Percentiles rank a stretch among this genome's conserved stretches.
Conservation (phyloP, 139 green algal species). For the Tetratostichococcus sp. region DNA sequence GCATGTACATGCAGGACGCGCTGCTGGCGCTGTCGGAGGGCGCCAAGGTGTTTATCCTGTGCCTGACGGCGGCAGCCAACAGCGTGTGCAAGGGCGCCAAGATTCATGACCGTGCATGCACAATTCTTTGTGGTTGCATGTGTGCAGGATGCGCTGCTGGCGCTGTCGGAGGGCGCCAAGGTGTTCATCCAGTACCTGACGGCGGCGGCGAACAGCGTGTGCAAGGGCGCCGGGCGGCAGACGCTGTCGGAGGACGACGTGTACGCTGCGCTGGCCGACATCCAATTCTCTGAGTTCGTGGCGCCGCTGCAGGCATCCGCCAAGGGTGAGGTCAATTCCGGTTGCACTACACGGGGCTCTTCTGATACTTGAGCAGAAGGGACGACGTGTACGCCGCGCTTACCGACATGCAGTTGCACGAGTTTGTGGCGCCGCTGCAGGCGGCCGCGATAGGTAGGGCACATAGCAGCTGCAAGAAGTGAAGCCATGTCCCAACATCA, state of each 20-base stretch:
- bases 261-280: slow-evolving; percentile 64
- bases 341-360: not conserved
- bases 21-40: too few relatives aligned
- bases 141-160: slow-evolving; percentile 68
- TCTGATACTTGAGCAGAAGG: not conserved
- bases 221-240: slow-evolving; percentile 69
- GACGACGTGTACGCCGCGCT: too few relatives aligned
- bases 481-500: too few relatives aligned
- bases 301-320: slow-evolving; percentile 53
- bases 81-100: not conserved
- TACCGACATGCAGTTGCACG: too few relatives aligned
- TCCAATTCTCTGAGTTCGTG: slow-evolving; percentile 79
- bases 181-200: slow-evolving; percentile 87
- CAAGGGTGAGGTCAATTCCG: slow-evolving; percentile 42
- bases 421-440: too few relatives aligned
- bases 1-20: slow-evolving; percentile 64
- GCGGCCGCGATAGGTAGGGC: too few relatives aligned
- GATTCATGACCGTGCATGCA: not conserved
- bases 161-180: slow-evolving; percentile 74
- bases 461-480: too few relatives aligned
- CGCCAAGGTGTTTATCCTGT: too few relatives aligned
- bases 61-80: too few relatives aligned
- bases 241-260: slow-evolving; percentile 82
- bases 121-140: too few relatives aligned
- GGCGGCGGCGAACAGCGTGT: slow-evolving; percentile 80